A percentile compares a stretch with the other conserved stretches of the same genome.
These are phyloP conservation scores for Artomyces pyxidatus DNA, from an alignment of 768 basidiomycete species.

Conservation along the genomic window DNA sequence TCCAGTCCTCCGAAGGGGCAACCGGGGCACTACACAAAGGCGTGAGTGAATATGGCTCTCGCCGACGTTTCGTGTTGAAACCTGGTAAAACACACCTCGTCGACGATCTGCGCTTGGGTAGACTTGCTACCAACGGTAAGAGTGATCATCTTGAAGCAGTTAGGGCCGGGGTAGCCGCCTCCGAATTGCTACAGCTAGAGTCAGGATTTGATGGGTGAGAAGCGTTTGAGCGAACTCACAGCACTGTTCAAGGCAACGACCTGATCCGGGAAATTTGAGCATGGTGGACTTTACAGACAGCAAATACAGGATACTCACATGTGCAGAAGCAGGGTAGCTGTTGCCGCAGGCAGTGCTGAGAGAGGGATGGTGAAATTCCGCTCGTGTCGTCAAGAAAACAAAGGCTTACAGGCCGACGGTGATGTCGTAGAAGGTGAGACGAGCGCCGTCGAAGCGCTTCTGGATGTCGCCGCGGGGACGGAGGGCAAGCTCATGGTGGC, in stretches of 20 bases:
- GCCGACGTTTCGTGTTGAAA: neutral
- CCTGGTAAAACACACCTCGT: constrained; percentile 37
- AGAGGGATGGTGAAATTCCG: neutral
- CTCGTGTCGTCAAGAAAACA: neutral
- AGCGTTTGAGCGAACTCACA: constrained; percentile 4
- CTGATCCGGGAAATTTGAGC: neutral
- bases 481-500: constrained; percentile 5
- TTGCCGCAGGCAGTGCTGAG: constrained; percentile 11
- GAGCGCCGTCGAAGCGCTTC: neutral
- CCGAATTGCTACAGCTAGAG: constrained; percentile 41
- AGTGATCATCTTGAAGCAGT: constrained; percentile 54
- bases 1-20: constrained; percentile 38
- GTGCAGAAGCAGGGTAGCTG: neutral
- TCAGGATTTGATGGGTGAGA: neutral
- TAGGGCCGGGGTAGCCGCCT: constrained; percentile 50
- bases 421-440: constrained; percentile 10
- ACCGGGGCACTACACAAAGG: constrained; percentile 27
- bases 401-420: constrained; percentile 7
- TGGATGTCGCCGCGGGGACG: constrained; percentile 6
- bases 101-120: constrained; percentile 48
- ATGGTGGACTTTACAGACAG: too few relatives aligned
- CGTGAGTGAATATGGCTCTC: too few relatives aligned
- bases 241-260: constrained; percentile 6
- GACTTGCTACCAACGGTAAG: constrained; percentile 57
- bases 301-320: too few relatives aligned